These are phyloP conservation scores for Nicotiana undulata DNA, from an alignment of 257 asterid genomes.

Conservation along the genomic window DNA sequence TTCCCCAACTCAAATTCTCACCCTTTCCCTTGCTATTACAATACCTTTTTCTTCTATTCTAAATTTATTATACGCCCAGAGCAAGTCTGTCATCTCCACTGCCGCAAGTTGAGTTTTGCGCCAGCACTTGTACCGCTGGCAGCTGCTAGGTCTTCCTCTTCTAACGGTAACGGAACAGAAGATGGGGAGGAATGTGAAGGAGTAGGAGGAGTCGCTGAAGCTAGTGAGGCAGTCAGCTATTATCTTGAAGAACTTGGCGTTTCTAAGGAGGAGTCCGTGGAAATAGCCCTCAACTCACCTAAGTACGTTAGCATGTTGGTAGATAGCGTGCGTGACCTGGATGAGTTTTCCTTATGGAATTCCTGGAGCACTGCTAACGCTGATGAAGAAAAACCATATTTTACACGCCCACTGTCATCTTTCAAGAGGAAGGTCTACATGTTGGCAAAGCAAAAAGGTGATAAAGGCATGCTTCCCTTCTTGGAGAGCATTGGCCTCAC, in stretches of 20 bases:
- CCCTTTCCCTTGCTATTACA: background rate
- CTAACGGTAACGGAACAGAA: constrained; percentile 1
- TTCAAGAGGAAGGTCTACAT: constrained; percentile 45
- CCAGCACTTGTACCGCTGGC: constrained; percentile 2
- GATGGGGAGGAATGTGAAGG: constrained; percentile 2
- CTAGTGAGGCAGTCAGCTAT: constrained; percentile 57
- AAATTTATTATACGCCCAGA: background rate
- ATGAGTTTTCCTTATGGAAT: constrained; percentile 49
- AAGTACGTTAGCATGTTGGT: constrained; percentile 52
- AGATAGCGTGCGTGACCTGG: constrained; percentile 70
- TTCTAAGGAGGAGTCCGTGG: constrained; percentile 50
- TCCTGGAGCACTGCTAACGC: constrained; percentile 25
- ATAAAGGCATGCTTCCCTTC: constrained; percentile 73
- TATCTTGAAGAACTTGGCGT: constrained; percentile 52
- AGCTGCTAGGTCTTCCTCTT: constrained; percentile 2
- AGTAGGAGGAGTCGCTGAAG: constrained; percentile 21
- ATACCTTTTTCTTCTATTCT: background rate
- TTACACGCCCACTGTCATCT: background rate
- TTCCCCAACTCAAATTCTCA: background rate
- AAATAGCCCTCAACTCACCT: constrained; percentile 51
- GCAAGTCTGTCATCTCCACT: background rate
- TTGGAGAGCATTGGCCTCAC: constrained; percentile 80
- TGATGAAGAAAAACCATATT: constrained; percentile 4
- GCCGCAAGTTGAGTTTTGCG: background rate
- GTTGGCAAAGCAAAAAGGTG: constrained; percentile 78